Percentiles rank a stretch among this genome's conserved stretches.
Evolutionary conservation across 805 yeast genomes (phyloP).

Genomic region (Wilhelminamyces savonicus): DNA sequence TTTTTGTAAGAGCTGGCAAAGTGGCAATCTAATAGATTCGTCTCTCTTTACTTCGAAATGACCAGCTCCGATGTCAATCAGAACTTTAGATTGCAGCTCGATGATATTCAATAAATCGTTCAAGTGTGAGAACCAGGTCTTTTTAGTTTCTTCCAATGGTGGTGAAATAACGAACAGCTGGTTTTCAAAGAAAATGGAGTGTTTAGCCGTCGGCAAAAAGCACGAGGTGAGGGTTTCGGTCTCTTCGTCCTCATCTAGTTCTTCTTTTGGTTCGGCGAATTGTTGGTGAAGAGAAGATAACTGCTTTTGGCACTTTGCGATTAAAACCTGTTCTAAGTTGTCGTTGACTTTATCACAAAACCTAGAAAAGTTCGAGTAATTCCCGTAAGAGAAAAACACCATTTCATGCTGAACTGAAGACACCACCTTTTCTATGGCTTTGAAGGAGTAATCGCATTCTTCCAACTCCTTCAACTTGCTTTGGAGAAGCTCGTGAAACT

Average conservation of each 20-base stretch:
- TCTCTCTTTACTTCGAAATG: no score
- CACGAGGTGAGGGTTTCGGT: no score
- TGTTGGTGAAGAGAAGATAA: slow-evolving; percentile 2
- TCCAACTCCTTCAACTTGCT: slow-evolving; percentile 7
- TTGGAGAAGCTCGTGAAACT: slow-evolving; percentile 10
- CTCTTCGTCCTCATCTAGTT: neutral
- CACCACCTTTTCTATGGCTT: slow-evolving; percentile 6
- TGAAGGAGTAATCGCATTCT: slow-evolving; percentile 9
- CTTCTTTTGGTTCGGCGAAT: neutral
- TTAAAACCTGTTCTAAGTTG: slow-evolving; percentile 15
- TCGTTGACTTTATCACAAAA: slow-evolving; percentile 17
- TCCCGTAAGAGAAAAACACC: slow-evolving; percentile 9
- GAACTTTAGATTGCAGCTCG: no score
- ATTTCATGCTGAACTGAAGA: slow-evolving; percentile 9
- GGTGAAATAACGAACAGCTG: slow-evolving; percentile 35
- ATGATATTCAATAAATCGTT: slow-evolving; percentile 11
- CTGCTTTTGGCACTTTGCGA: slow-evolving; percentile 12
- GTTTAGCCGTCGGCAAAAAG: slow-evolving; percentile 9
- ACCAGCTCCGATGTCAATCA: no score
- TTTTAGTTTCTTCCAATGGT: slow-evolving; percentile 30
- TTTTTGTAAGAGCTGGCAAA: slow-evolving; percentile 3
- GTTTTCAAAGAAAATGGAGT: slow-evolving; percentile 31
- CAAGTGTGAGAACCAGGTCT: slow-evolving; percentile 14
- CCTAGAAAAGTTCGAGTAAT: slow-evolving; percentile 9
- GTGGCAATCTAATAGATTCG: slow-evolving; percentile 1